Base-by-base conservation (phyloP, 73 alveolate genomes). In the Stentor coeruleus region DNA sequence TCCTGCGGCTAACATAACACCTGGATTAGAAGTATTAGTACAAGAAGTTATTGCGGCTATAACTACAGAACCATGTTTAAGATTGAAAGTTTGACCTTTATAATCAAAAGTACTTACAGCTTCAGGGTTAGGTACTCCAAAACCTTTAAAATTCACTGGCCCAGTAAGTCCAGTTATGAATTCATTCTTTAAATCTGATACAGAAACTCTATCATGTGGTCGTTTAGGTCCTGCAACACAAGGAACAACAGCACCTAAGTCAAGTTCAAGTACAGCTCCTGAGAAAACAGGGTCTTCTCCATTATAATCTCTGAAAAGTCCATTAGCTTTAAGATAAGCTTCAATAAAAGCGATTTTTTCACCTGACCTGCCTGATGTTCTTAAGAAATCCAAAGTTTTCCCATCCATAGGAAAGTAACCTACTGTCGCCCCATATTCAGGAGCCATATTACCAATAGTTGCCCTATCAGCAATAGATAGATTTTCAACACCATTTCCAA, bases 21-120 rank as follows among this genome's bases (percentile, higher is more conserved):
- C 97, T 72, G 98, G 98, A 86, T 94, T 94, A 37, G 96, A 88
- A 58, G 98, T 94, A 85, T 94, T 94, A 30, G 98, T 94, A 90
- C 98, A 94, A 55, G 97, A 91, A 3, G 98, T 94, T 76, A 94
- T 94, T 73, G 98, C 98, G 39, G 97, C 97, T 37, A 90, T 88
- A 41, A 89, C 98, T 26, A 93, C 92, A 58, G 95, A 88, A 33
- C 96, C 96, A 59, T 92, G 97, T 49, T 83, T 59, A 20, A 94
- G 85, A 39, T 79, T 79, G 84, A 87, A 92, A 28, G 86, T 77
- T 28, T 84, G 74, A 74, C 95, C 96, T 84, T 88, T 38, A 39
- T 40, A 80, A 3, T 20, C 20, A 15, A 36, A 33, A 0, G 72
- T 39, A 37, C n/a, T 14, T 14, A 66, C 28, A n/a, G 15, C 58